Conservation (phyloP, 2,329 filamentous ascomycete species). For the Myriosclerotinia curreyana region DNA sequence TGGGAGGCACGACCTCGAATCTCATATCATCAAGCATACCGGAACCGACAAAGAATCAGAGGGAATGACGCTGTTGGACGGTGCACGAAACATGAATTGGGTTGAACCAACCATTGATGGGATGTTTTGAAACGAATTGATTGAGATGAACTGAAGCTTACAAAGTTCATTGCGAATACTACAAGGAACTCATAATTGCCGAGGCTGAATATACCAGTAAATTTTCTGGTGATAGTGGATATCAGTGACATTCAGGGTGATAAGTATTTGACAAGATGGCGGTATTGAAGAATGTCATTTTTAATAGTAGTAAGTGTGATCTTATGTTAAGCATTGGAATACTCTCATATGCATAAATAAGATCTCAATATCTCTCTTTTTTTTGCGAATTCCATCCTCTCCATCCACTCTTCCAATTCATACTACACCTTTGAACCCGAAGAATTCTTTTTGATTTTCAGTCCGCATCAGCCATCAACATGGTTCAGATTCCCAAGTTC, state of each 20-base stretch:
- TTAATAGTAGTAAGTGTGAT: background rate
- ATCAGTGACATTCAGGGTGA: background rate
- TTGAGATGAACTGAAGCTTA: constrained; percentile 11
- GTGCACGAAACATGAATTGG: background rate
- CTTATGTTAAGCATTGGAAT: background rate
- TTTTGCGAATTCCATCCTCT: background rate
- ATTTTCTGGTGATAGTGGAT: background rate
- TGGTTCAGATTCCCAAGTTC: constrained; percentile 18
- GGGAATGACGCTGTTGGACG: too few species aligned
- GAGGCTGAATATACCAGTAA: constrained; percentile 4
- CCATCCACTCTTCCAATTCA: background rate
- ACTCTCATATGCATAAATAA: constrained; percentile 4
- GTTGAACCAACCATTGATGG: background rate
- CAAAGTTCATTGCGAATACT: constrained; percentile 16
- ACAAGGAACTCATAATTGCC: background rate
- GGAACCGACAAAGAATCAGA: too few species aligned
- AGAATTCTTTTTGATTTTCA: background rate
- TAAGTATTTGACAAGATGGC: background rate
- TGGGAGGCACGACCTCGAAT: too few species aligned
- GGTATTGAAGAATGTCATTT: background rate
- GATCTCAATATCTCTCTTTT: background rate
- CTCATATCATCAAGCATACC: too few species aligned
- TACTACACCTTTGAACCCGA: background rate
- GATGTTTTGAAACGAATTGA: constrained; percentile 1
- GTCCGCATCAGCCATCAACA: background rate